Conservation (phyloP, 148 eudicot species). For the Arbutus unedo region DNA sequence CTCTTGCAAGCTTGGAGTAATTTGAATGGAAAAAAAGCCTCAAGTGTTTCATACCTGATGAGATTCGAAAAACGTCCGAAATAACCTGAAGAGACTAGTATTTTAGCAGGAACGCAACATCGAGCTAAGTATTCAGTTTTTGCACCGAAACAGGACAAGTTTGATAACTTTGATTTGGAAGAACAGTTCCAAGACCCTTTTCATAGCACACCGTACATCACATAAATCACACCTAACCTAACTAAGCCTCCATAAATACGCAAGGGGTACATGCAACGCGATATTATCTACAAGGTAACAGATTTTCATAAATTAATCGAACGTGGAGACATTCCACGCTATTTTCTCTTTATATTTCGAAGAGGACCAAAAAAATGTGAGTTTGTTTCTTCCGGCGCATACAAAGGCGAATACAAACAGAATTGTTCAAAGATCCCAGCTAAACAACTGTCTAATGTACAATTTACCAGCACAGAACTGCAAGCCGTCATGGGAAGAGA, state of each 20-base stretch:
- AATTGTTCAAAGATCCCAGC: neutral
- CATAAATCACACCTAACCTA: neutral
- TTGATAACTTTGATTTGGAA: neutral
- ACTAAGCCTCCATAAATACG: neutral
- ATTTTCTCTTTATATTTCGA: neutral
- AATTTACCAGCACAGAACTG: constrained; percentile 7
- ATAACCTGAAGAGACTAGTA: too few species aligned
- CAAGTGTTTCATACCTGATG: too few species aligned
- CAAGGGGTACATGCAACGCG: neutral
- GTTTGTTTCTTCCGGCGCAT: neutral
- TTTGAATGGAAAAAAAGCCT: too few species aligned
- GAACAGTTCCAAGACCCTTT: neutral
- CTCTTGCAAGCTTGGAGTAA: too few species aligned
- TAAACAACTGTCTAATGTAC: neutral
- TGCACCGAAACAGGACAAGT: too few species aligned
- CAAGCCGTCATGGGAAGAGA: neutral
- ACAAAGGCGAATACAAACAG: neutral
- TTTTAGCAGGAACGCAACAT: too few species aligned
- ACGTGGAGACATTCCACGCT: neutral
- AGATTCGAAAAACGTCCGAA: too few species aligned
- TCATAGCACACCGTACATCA: neutral
- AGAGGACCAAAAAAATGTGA: neutral
- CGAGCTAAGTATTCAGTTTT: too few species aligned
- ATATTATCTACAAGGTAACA: neutral
- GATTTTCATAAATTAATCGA: neutral